Base-by-base conservation (phyloP, 176 grass and related monocot species). In the Oryza nivara region DNA sequence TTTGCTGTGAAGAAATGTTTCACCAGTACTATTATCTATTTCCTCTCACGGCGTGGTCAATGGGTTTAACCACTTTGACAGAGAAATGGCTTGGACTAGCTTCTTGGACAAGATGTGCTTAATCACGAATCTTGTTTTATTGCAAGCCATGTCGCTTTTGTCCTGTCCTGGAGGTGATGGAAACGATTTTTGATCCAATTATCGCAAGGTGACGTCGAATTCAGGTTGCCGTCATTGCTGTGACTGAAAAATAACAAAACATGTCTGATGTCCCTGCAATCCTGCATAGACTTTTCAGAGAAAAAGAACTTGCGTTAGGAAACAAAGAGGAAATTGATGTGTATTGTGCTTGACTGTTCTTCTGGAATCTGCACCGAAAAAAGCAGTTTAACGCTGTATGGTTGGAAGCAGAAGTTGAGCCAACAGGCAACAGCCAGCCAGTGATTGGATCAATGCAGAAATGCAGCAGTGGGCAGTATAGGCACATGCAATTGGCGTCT, bases 401-500 rank as follows among this genome's bases (percentile, higher is more conserved):
- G 54, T 46, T 73, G 66, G 19, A 77, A 47, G 36, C 20, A 63
- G 4, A 46, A 12, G 65, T 45, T 83, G 43, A 84, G 68, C 66
- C 54, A 58, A 58, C 17, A 58, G 19, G 76, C 86, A 70, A 19
- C 47, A 32, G 17, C 54, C 54, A 58, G 19, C 54, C 8, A 58
- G 1, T 30, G 80, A 25, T 70, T 25, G 14, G 54, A 11, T n/a
- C 48, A 58, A 75, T 81, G 77, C 65, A 23, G 34, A 32, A 52
- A 80, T 80, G 47, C 76, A 64, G 30, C 8, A 73, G n/a, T 43
- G 45, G 60, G 73, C 72, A 77, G n/a, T 43, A 34, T 43, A 34
- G 45, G 67, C 72, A 77, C 67, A 77, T 72, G 83, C 65, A 2
- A 41, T 32, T 64, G 88, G 76, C 88, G 19, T 70, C 75, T 84